Evolutionary conservation across 192 early-diverging fungal genomes (phyloP).

Genomic region (Podila epigama): DNA sequence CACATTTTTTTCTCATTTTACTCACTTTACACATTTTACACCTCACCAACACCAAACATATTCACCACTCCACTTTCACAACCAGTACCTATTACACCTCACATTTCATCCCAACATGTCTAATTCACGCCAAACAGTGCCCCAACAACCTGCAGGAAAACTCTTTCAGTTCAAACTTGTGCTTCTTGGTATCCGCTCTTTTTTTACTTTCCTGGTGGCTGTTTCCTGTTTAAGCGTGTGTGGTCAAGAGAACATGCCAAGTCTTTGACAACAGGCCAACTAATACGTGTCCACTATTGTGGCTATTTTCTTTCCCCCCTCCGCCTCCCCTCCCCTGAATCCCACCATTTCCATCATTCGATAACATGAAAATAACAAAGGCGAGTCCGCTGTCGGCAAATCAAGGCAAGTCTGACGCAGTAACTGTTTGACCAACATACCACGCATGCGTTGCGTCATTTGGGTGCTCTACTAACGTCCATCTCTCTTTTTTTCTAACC

Average conservation of each 20-base stretch:
- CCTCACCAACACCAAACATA: no score
- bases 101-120: conserved; percentile 40
- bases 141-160: conserved; percentile 58
- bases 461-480: neutral
- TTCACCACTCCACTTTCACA: no score
- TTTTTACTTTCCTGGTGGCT: neutral
- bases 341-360: neutral
- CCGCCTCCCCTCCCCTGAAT: neutral
- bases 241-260: no score
- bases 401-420: conserved; percentile 58
- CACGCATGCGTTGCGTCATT: neutral
- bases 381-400: conserved; percentile 73
- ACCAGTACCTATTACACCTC: no score
- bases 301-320: neutral
- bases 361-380: conserved; percentile 19
- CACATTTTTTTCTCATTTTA: no score
- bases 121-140: conserved; percentile 22
- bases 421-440: neutral
- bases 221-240: no score
- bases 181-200: conserved; percentile 75
- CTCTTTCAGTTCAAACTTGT: conserved; percentile 95
- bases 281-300: no score
- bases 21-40: no score
- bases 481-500: conserved; percentile 46
- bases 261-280: neutral